Evolutionary conservation across 768 basidiomycete genomes (phyloP).

Genomic region (Xerocomellus amylosporus): DNA sequence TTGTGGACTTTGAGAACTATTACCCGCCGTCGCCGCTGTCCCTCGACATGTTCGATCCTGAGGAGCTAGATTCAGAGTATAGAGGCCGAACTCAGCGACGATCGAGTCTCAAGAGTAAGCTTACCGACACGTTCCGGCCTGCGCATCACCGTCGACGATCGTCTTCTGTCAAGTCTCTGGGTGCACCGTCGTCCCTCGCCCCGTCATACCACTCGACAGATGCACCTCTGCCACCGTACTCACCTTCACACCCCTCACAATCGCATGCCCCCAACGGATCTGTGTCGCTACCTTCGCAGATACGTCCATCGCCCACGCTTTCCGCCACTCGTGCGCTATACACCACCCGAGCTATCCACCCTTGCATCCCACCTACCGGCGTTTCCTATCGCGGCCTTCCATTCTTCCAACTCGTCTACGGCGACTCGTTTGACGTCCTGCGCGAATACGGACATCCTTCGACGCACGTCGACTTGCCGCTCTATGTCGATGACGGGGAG

Average conservation of each 20-base stretch:
- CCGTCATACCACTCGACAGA: slow-evolving; percentile 23
- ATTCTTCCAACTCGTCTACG: slow-evolving; percentile 68
- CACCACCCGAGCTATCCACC: slow-evolving; percentile 63
- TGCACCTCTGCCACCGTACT: slow-evolving; percentile 23
- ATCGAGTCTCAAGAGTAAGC: slow-evolving; percentile 32
- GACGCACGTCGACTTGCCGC: slow-evolving; percentile 65
- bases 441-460: slow-evolving; percentile 79
- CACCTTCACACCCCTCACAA: slow-evolving; percentile 18
- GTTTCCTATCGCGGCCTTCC: slow-evolving; percentile 72
- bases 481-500: slow-evolving; percentile 73
- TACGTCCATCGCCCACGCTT: slow-evolving; percentile 25
- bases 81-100: slow-evolving; percentile 30
- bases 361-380: slow-evolving; percentile 59
- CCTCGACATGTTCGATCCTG: slow-evolving; percentile 21
- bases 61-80: slow-evolving; percentile 24
- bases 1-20: slow-evolving; percentile 25
- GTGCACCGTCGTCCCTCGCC: slow-evolving; percentile 29
- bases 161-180: slow-evolving; percentile 33
- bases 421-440: slow-evolving; percentile 63
- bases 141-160: slow-evolving; percentile 34
- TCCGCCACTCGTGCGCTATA: slow-evolving; percentile 52
- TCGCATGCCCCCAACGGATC: slow-evolving; percentile 15
- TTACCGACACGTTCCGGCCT: slow-evolving; percentile 32
- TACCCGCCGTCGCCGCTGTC: slow-evolving; percentile 31
- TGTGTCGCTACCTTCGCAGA: slow-evolving; percentile 4